Evolutionary conservation across 345 rosid species (phyloP).

Genomic region (Salix koriyanagi): DNA sequence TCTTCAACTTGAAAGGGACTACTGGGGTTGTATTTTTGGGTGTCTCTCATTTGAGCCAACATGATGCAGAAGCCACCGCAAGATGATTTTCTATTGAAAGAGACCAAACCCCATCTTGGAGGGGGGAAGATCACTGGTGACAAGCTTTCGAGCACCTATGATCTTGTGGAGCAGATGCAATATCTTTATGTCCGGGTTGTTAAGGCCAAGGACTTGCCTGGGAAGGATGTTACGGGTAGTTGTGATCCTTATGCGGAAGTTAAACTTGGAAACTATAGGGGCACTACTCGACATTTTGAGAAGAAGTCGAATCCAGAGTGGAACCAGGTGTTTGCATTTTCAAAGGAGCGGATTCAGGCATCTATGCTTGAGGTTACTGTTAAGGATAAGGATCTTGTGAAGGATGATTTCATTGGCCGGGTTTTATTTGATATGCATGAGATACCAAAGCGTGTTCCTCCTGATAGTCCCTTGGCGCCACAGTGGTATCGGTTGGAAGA

Average conservation of each 20-base stretch:
- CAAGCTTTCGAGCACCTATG: conserved; percentile 72
- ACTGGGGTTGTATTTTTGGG: conserved; percentile 9
- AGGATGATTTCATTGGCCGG: conserved; percentile 78
- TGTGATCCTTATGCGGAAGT: conserved; percentile 95
- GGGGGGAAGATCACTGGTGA: conserved; percentile 70
- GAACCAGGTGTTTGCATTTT: conserved; percentile 91
- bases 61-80: conserved; percentile 78
- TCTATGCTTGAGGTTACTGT: conserved; percentile 68
- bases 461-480: conserved; percentile 92
- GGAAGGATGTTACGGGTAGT: conserved; percentile 78
- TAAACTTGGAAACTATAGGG: conserved; percentile 87
- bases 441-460: conserved; percentile 77
- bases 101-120: conserved; percentile 81
- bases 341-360: conserved; percentile 78
- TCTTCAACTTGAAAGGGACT: conserved; percentile 1
- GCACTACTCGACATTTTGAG: conserved; percentile 73
- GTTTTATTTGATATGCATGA: conserved; percentile 53
- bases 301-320: conserved; percentile 77
- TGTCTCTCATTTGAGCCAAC: conserved; percentile 4
- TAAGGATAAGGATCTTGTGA: conserved; percentile 72
- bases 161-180: conserved; percentile 90
- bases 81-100: conserved; percentile 64
- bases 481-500: conserved; percentile 86
- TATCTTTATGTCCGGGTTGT: conserved; percentile 84
- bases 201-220: conserved; percentile 83